phyloP scores from a whole-genome alignment of 495 filamentous ascomycete genomes.

The Symbiotaphrina buchneri region DNA sequence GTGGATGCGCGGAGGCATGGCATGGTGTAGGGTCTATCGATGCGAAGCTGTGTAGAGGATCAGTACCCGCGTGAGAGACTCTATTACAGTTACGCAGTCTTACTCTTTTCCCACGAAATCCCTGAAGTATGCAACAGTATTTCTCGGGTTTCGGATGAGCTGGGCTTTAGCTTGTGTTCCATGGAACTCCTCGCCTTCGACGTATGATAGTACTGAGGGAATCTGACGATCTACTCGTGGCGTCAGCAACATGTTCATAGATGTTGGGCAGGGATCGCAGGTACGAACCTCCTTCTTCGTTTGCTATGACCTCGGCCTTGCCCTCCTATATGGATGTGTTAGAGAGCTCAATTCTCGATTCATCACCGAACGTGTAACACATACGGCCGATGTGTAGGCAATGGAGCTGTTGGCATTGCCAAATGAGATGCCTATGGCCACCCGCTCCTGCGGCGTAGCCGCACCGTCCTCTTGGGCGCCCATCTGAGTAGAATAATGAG shows the following conservation, averaged over 20 bases:
- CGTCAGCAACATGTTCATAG: conserved; percentile 1
- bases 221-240: conserved; percentile 71
- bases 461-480: conserved; percentile 24
- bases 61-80: conserved; percentile 2
- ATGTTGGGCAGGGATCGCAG: conserved; percentile 2
- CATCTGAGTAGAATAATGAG: conserved; percentile 19
- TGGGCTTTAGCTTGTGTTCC: conserved; percentile 87
- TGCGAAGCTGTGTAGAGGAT: conserved; percentile 37
- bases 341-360: background rate
- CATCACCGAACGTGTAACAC: conserved; percentile 8
- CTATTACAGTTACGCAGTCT: conserved; percentile 5
- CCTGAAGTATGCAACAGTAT: conserved; percentile 88
- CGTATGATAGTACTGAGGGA: conserved; percentile 80
- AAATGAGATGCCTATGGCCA: conserved; percentile 89
- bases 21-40: conserved; percentile 89
- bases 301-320: conserved; percentile 93
- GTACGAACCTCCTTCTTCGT: conserved; percentile 82
- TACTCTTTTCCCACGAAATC: conserved; percentile 91
- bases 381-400: conserved; percentile 50
- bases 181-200: conserved; percentile 88
- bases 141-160: conserved; percentile 72
- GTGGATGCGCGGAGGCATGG: conserved; percentile 80
- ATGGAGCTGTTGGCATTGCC: conserved; percentile 97
- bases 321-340: conserved; percentile 38
- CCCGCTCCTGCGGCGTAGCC: conserved; percentile 26